Evolutionary conservation across 352 stramenopile genomes (phyloP).

Genomic region (Globisporangium parvum): DNA sequence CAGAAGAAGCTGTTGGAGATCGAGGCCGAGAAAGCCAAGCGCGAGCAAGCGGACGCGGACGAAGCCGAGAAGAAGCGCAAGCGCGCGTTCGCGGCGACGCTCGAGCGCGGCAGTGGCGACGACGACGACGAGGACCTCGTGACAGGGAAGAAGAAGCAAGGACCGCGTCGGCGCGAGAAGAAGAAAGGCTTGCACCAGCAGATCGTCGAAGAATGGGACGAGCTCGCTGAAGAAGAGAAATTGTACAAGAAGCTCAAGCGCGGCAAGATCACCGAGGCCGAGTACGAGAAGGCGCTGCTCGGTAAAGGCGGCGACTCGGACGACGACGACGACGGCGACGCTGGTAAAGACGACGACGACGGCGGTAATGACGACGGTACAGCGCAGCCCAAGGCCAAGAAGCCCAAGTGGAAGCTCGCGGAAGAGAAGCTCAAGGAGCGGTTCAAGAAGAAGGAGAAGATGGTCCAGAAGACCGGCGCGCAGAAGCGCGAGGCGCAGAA

Average conservation of each 20-base stretch:
- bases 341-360: conserved; percentile 29
- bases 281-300: conserved; percentile 83
- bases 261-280: conserved; percentile 96
- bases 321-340: conserved; percentile 21
- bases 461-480: conserved; percentile 58
- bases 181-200: conserved; percentile 95
- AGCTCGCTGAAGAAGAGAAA: conserved; percentile 96
- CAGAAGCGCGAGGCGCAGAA: conserved; percentile 75
- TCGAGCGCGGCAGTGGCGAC: conserved; percentile 23
- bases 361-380: conserved; percentile 18
- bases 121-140: conserved; percentile 31
- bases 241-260: conserved; percentile 96
- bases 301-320: conserved; percentile 41
- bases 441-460: conserved; percentile 81
- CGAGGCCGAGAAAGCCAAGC: conserved; percentile 62
- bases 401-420: conserved; percentile 47
- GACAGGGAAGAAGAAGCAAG: conserved; percentile 58
- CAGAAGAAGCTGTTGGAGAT: conserved; percentile 92
- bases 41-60: conserved; percentile 43
- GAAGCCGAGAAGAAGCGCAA: conserved; percentile 55
- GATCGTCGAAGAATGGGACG: conserved; percentile 99
- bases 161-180: conserved; percentile 84
- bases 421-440: conserved; percentile 72
- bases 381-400: conserved; percentile 31
- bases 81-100: conserved; percentile 28